These are phyloP conservation scores for Meyerozyma carpophila DNA, from an alignment of 1,139 yeast species.

Conservation along the genomic window DNA sequence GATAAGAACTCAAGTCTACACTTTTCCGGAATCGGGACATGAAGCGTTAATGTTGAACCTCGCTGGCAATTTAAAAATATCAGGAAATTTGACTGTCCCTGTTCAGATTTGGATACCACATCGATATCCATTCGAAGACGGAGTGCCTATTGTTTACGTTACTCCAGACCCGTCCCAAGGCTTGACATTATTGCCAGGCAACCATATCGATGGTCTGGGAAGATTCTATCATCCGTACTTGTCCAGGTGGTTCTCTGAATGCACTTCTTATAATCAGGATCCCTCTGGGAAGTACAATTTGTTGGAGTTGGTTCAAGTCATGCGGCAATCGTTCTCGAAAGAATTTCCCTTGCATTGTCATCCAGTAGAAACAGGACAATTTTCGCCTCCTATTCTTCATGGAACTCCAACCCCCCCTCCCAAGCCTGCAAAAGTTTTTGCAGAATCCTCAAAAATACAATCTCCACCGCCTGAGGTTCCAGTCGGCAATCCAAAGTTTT, in stretches of 20 bases:
- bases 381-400: not conserved
- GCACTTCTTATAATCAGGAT: slow-evolving; percentile 7
- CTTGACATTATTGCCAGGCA: slow-evolving; percentile 49
- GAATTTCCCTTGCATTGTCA: slow-evolving; percentile 24
- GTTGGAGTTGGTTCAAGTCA: slow-evolving; percentile 26
- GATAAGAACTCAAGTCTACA: slow-evolving; percentile 69
- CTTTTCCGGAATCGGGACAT: slow-evolving; percentile 49
- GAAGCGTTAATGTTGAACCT: slow-evolving; percentile 58
- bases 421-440: slow-evolving; percentile 18
- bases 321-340: slow-evolving; percentile 35
- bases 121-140: slow-evolving; percentile 49
- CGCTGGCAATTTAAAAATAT: slow-evolving; percentile 47
- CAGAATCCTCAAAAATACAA: slow-evolving; percentile 4
- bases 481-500: not conserved
- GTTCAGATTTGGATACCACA: slow-evolving; percentile 75
- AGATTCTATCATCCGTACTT: slow-evolving; percentile 65
- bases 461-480: slow-evolving; percentile 9
- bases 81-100: slow-evolving; percentile 40
- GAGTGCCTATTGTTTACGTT: slow-evolving; percentile 60
- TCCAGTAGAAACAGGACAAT: not conserved
- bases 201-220: slow-evolving; percentile 71
- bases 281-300: slow-evolving; percentile 26
- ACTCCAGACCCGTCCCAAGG: slow-evolving; percentile 41
- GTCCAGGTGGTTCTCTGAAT: slow-evolving; percentile 47
- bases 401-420: slow-evolving; percentile 12